Evolutionary conservation across 495 filamentous ascomycete genomes (phyloP), one percentile per base, ranked within the genome.

Genomic region (Penicillium subrubescens): DNA sequence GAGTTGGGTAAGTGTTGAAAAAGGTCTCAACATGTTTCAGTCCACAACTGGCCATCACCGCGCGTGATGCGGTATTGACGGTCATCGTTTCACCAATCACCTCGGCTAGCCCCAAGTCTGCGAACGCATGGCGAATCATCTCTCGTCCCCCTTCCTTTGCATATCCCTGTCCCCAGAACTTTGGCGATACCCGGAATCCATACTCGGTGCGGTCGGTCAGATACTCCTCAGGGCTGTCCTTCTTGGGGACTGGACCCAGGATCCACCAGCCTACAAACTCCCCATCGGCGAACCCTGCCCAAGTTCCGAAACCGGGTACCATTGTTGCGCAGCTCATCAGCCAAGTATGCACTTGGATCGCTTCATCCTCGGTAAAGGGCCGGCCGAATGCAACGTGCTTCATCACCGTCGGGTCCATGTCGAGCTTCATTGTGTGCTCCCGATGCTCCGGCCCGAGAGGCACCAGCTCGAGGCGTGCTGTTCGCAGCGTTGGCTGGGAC

Each of bases 201-300:
- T 54, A 64, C 33, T 68, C 66, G 3, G 66, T 48, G 21, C 61
- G 51, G 15, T 52, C 57, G 1, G 29, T 64, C 53, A 51, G 51
- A 33, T 62, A 68, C 17, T 64, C 31, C 44, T 64, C 51, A n/a
- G 65, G 62, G 19, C 34, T 54, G 3, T 61, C 56, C 7, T 51
- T 27, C 14, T 37, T 39, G 3, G 61, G 60, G 8, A 39, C 27
- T 0, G 66, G 61, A 15, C 61, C 66, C 17, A 68, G 44, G 21
- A 68, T 64, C 66, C 66, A 68, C 66, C 66, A 68, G 17, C 66
- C 66, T 25, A 68, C 59, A n/a, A 63, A 59, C 14, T 68, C 61
- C 31, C 54, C 66, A 3, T 41, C 57, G 14, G 33, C 61, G 48
- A 58, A 68, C 3, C 61, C 66, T 15, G 57, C 61, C 66, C 66